Evolutionary conservation across 768 basidiomycete species (phyloP).

Genomic region (Russula ochroleuca): DNA sequence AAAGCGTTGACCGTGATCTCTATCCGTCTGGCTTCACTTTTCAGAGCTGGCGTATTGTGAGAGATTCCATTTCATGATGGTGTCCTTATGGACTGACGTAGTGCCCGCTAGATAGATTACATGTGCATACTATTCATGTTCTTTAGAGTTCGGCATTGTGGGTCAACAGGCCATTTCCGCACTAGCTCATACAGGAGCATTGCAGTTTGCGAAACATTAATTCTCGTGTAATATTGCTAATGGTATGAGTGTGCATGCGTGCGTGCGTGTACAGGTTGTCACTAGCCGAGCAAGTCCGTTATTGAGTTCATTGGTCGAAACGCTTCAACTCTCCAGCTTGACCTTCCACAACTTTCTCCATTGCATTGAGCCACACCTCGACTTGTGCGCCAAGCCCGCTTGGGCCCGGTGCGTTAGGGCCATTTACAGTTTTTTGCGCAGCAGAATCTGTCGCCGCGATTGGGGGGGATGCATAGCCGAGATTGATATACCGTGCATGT

Average conservation of each 20-base stretch:
- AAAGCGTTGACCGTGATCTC: background rate
- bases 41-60: slow-evolving; percentile 1
- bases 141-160: background rate
- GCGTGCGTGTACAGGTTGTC: background rate
- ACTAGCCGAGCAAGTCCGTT: background rate
- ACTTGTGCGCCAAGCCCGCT: slow-evolving; percentile 41
- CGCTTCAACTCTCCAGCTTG: slow-evolving; percentile 51
- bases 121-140: slow-evolving; percentile 6
- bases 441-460: slow-evolving; percentile 6
- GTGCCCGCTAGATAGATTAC: background rate
- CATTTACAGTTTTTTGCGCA: slow-evolving; percentile 13
- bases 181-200: background rate
- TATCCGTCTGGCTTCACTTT: background rate
- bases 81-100: slow-evolving; percentile 4
- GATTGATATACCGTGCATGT: slow-evolving; percentile 74
- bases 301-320: slow-evolving; percentile 33
- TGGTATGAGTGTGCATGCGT: background rate
- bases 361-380: slow-evolving; percentile 77
- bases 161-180: background rate
- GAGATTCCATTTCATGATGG: background rate
- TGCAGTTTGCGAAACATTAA: background rate
- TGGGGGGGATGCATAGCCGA: slow-evolving; percentile 14
- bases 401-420: slow-evolving; percentile 1
- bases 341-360: slow-evolving; percentile 69
- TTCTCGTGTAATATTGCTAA: background rate